Conservation (phyloP, 495 filamentous ascomycete species). For the Hapsidospora chrysogenum region DNA sequence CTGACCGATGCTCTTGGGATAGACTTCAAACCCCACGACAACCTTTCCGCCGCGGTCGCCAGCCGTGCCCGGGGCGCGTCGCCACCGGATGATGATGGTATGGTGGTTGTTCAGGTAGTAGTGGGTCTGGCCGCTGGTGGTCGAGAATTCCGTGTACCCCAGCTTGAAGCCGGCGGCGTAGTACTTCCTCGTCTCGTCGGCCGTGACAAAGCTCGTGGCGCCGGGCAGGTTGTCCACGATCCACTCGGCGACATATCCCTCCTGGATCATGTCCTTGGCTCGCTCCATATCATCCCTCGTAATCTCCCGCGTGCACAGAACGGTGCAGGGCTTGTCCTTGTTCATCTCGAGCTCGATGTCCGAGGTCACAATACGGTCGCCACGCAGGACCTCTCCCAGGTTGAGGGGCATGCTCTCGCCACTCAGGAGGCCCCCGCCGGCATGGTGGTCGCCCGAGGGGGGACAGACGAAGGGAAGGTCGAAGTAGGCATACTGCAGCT, state of each 20-base stretch:
- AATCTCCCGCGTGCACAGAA: slow-evolving; percentile 56
- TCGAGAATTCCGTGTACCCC: slow-evolving; percentile 55
- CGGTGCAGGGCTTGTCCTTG: slow-evolving; percentile 57
- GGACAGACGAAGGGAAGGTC: slow-evolving; percentile 87
- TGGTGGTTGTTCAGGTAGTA: slow-evolving; percentile 87
- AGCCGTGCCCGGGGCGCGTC: slow-evolving; percentile 49
- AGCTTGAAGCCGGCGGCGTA: slow-evolving; percentile 94
- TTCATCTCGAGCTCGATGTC: slow-evolving; percentile 78
- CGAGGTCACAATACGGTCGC: slow-evolving; percentile 77
- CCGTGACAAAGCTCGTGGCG: slow-evolving; percentile 82
- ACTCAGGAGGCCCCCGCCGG: slow-evolving; percentile 55
- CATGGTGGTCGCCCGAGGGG: slow-evolving; percentile 51
- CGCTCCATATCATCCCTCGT: slow-evolving; percentile 49
- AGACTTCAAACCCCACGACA: slow-evolving; percentile 85
- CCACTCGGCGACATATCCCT: slow-evolving; percentile 88
- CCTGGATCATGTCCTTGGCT: slow-evolving; percentile 56
- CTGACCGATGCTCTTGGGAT: slow-evolving; percentile 66
- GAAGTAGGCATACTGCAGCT: slow-evolving; percentile 87
- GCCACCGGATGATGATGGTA: slow-evolving; percentile 74
- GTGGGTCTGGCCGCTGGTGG: slow-evolving; percentile 40
- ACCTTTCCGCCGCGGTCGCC: slow-evolving; percentile 62
- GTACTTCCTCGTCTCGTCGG: slow-evolving; percentile 77
- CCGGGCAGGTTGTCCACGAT: slow-evolving; percentile 92
- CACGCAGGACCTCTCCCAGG: slow-evolving; percentile 82
- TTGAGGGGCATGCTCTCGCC: slow-evolving; percentile 76